These are phyloP conservation scores for Gastrodia elata DNA, from an alignment of 106 monocot species.

Conservation along the genomic window DNA sequence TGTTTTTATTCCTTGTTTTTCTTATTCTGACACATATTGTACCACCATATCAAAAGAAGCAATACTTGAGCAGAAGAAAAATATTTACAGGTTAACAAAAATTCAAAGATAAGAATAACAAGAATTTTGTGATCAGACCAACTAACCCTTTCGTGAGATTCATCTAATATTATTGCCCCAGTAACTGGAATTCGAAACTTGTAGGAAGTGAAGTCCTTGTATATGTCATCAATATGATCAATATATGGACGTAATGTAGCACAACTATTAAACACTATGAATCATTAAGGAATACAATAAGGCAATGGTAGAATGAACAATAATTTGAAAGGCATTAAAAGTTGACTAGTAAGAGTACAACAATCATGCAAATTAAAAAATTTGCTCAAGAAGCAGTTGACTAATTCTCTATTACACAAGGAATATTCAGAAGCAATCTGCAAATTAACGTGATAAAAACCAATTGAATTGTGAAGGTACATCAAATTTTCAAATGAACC, in stretches of 20 bases:
- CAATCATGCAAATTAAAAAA: not conserved
- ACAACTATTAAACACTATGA: slow-evolving; percentile 89
- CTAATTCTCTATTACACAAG: not conserved
- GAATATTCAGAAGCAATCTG: slow-evolving; percentile 2
- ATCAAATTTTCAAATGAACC: not conserved
- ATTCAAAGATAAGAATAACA: not conserved
- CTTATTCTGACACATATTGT: not conserved
- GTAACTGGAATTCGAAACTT: slow-evolving; percentile 94
- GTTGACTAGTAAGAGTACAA: not conserved
- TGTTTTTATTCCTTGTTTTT: not conserved
- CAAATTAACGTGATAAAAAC: not conserved
- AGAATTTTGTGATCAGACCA: slow-evolving; percentile 1
- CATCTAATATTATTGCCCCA: slow-evolving; percentile 94
- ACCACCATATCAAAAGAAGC: not conserved
- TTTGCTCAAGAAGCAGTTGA: not conserved
- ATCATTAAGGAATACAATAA: slow-evolving; percentile 24
- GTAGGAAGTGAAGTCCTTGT: slow-evolving; percentile 94
- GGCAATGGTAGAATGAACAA: not conserved
- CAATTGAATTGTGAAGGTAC: not conserved
- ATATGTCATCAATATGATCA: slow-evolving; percentile 88
- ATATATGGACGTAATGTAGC: slow-evolving; percentile 86
- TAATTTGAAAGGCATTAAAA: not conserved
- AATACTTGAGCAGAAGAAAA: not conserved
- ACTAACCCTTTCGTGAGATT: slow-evolving; percentile 79
- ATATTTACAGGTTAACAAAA: not conserved